These are phyloP conservation scores for Penicillium roqueforti DNA, from an alignment of 495 filamentous ascomycete species.

Conservation along the genomic window DNA sequence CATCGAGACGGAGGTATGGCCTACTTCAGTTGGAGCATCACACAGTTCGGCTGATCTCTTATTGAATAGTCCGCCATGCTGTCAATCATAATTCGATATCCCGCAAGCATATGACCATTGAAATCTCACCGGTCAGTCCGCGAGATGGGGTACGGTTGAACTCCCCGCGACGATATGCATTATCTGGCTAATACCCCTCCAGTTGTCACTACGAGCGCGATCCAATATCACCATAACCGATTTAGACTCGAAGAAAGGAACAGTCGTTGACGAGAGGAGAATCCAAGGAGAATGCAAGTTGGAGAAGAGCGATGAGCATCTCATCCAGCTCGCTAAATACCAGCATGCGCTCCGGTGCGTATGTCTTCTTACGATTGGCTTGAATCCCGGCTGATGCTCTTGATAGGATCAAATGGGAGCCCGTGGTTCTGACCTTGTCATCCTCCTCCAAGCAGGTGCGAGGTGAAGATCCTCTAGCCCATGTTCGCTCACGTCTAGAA, in stretches of 20 bases:
- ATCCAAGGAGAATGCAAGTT: constrained; percentile 54
- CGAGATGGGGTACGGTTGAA: constrained; percentile 62
- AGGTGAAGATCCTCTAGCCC: constrained; percentile 59
- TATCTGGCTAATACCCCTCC: constrained; percentile 15
- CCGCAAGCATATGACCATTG: constrained; percentile 80
- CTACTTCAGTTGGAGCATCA: constrained; percentile 11
- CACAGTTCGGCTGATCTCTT: constrained; percentile 7
- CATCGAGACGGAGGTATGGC: constrained; percentile 45
- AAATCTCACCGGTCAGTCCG: constrained; percentile 58
- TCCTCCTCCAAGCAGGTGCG: constrained; percentile 71
- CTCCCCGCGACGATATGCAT: not conserved
- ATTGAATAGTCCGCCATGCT: constrained; percentile 47
- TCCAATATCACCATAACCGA: constrained; percentile 64
- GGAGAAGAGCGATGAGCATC: constrained; percentile 54
- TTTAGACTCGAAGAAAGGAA: constrained; percentile 74
- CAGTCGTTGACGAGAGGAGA: constrained; percentile 65
- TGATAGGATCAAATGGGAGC: constrained; percentile 74
- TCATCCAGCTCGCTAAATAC: constrained; percentile 63
- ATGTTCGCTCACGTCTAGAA: constrained; percentile 61
- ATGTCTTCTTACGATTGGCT: not conserved
- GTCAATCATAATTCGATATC: constrained; percentile 73
- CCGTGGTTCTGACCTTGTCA: constrained; percentile 76
- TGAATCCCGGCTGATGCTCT: not conserved
- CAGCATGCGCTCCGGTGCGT: constrained; percentile 47
- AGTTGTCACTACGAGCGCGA: constrained; percentile 53